A percentile compares a stretch with the other conserved stretches of the same genome.
These are phyloP conservation scores for Trapa bicornis DNA, from an alignment of 345 rosid genomes.

Conservation along the genomic window DNA sequence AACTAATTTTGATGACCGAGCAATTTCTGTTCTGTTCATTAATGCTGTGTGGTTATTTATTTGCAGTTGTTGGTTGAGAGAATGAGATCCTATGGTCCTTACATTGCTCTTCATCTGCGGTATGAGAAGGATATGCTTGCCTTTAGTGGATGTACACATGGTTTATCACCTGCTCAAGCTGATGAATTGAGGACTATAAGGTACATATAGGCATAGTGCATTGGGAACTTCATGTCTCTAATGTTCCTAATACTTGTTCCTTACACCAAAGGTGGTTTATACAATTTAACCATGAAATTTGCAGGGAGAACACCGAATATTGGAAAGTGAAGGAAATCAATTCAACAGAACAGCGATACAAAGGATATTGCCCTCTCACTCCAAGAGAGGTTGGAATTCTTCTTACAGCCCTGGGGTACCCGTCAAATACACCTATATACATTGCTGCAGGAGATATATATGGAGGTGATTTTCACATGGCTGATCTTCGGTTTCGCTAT, in stretches of 20 bases:
- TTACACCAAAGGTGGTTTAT: conserved; percentile 17
- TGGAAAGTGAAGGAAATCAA: conserved; percentile 25
- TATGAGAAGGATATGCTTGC: conserved; percentile 26
- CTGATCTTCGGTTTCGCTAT: conserved; percentile 12
- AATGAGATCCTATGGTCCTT: conserved; percentile 15
- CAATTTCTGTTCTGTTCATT: neutral
- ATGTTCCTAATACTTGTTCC: neutral
- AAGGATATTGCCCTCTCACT: conserved; percentile 25
- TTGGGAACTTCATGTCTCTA: neutral
- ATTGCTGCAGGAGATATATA: conserved; percentile 27
- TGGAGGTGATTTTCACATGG: conserved; percentile 19
- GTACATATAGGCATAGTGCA: conserved; percentile 4
- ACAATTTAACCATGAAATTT: neutral
- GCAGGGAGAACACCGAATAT: conserved; percentile 17
- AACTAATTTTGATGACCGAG: neutral
- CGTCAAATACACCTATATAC: conserved; percentile 18
- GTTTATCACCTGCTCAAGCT: conserved; percentile 14
- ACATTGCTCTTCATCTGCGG: conserved; percentile 21
- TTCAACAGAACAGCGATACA: conserved; percentile 13
- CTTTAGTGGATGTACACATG: conserved; percentile 21
- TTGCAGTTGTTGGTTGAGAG: conserved; percentile 14
- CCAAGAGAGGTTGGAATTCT: conserved; percentile 25
- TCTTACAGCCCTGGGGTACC: conserved; percentile 20
- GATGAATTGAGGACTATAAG: conserved; percentile 17
- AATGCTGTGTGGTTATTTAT: neutral